A percentile compares a stretch with the other conserved stretches of the same genome.
phyloP scores from a whole-genome alignment of 176 grass and related monocot genomes.

The Oryza glumipatula region DNA sequence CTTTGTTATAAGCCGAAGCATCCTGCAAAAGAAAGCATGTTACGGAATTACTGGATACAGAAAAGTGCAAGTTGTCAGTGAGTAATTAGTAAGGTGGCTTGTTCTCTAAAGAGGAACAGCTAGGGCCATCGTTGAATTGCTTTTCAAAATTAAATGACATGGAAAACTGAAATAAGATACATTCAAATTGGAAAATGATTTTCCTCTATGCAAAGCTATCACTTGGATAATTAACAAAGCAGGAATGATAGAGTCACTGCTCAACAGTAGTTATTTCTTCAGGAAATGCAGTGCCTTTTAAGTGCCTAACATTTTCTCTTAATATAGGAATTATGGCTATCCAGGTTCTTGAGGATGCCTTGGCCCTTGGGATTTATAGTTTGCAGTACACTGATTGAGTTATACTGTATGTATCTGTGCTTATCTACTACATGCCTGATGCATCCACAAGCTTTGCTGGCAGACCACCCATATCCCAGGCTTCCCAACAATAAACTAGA shows the following conservation, averaged over 20 bases:
- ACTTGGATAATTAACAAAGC: not conserved
- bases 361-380: not conserved
- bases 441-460: not conserved
- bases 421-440: not conserved
- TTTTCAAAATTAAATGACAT: not conserved
- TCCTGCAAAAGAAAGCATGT: slow-evolving; percentile 52
- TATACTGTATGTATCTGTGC: not conserved
- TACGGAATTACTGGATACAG: not conserved
- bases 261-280: not conserved
- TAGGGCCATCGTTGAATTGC: not conserved
- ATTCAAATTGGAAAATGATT: not conserved
- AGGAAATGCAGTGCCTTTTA: not conserved
- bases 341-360: not conserved
- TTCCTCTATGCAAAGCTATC: not conserved
- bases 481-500: not conserved
- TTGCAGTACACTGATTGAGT: not conserved
- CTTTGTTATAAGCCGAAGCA: slow-evolving; percentile 51
- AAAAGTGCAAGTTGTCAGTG: not conserved
- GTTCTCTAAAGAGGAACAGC: not conserved
- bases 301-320: not conserved
- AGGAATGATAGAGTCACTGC: not conserved
- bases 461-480: not conserved
- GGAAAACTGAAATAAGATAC: not conserved
- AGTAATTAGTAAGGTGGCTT: not conserved
- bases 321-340: not conserved